Evolutionary conservation across 139 green algal genomes (phyloP).

Genomic region (Micromonas commoda): DNA sequence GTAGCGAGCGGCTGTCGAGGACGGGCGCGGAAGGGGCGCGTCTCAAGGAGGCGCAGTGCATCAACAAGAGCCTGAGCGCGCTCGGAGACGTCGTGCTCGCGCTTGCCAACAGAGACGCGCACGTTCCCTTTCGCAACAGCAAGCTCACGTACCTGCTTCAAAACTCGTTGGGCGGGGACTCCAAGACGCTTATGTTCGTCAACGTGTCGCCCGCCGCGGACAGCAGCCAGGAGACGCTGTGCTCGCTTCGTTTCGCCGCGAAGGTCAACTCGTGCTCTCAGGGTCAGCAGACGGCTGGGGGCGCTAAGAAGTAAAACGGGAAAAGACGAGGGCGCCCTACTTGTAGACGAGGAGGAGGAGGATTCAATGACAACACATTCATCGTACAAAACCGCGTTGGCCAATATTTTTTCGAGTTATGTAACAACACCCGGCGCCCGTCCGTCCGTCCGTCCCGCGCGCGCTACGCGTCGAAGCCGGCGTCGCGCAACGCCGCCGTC

Average conservation of each 20-base stretch:
- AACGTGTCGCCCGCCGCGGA: conserved; percentile 31
- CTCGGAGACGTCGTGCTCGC: conserved; percentile 43
- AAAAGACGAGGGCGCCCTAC: no score
- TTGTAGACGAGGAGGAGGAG: not conserved
- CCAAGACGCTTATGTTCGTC: conserved; percentile 40
- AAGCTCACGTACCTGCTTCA: conserved; percentile 45
- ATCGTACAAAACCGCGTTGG: no score
- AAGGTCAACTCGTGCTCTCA: conserved; percentile 12
- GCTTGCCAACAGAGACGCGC: conserved; percentile 28
- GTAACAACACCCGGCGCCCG: conserved; percentile 4
- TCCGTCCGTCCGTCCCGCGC: no score
- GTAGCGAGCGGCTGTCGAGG: conserved; percentile 35
- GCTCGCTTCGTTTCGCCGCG: conserved; percentile 12
- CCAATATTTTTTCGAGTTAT: not conserved
- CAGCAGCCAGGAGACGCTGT: conserved; percentile 20
- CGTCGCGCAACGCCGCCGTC: not conserved
- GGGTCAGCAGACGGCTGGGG: not conserved
- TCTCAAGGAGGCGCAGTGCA: conserved; percentile 38
- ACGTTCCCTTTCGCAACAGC: conserved; percentile 42
- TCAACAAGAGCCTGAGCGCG: conserved; percentile 40
- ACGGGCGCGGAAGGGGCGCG: conserved; percentile 28
- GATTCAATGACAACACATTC: not conserved
- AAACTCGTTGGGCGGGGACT: conserved; percentile 34
- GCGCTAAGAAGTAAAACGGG: not conserved
- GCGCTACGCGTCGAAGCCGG: no score